These are phyloP conservation scores for Xylaria bambusicola DNA, from an alignment of 495 filamentous ascomycete species.

Conservation along the genomic window DNA sequence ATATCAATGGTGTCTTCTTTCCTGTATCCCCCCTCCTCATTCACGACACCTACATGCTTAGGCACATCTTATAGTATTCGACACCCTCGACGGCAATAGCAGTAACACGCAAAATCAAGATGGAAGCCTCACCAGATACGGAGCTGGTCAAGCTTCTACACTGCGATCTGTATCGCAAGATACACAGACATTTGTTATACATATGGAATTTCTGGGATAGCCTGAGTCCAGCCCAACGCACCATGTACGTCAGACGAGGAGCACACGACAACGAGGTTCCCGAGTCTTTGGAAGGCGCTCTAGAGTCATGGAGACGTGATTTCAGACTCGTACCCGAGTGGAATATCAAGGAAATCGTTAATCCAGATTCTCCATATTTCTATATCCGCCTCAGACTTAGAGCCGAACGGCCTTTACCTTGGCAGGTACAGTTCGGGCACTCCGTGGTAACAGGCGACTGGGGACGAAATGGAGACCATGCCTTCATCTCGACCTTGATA, in stretches of 20 bases:
- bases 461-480: constrained; percentile 25
- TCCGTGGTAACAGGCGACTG: constrained; percentile 23
- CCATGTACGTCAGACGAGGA: constrained; percentile 25
- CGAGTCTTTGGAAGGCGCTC: constrained; percentile 18
- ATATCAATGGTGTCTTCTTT: too few species aligned
- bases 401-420: constrained; percentile 27
- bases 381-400: constrained; percentile 36
- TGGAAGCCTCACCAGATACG: background rate
- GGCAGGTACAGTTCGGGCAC: constrained; percentile 30
- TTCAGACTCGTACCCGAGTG: constrained; percentile 38
- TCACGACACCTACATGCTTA: background rate
- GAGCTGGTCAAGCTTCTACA: constrained; percentile 18
- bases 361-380: constrained; percentile 32
- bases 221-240: constrained; percentile 27
- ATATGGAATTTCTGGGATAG: constrained; percentile 31
- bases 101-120: constrained; percentile 1
- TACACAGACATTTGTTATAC: constrained; percentile 17
- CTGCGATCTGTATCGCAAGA: constrained; percentile 25
- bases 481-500: too few species aligned
- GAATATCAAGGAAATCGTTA: constrained; percentile 41
- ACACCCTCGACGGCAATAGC: background rate
- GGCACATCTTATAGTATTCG: background rate
- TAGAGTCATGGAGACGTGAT: constrained; percentile 31
- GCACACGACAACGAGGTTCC: constrained; percentile 23
- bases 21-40: background rate